Evolutionary conservation across 2,329 filamentous ascomycete genomes (phyloP).

Genomic region (Fusarium phyllophilum): DNA sequence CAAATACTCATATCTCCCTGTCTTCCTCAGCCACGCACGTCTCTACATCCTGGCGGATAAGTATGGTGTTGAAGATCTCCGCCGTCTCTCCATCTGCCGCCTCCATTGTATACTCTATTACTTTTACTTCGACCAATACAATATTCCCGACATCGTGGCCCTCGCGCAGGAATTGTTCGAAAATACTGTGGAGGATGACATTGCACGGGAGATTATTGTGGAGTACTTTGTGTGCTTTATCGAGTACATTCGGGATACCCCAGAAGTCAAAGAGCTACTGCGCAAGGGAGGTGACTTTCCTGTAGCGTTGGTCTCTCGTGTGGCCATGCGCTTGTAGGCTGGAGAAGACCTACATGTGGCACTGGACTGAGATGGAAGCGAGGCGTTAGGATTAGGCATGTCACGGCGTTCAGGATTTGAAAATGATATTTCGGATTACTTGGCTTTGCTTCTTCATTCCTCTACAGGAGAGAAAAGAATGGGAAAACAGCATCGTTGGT

Average conservation of each 20-base stretch:
- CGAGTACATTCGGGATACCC: constrained; percentile 24
- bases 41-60: constrained; percentile 44
- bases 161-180: constrained; percentile 36
- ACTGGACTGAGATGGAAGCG: neutral
- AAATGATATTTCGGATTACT: neutral
- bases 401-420: neutral
- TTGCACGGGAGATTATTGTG: constrained; percentile 32
- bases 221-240: constrained; percentile 36
- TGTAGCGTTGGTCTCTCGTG: constrained; percentile 23
- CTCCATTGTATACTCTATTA: constrained; percentile 31
- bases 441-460: neutral
- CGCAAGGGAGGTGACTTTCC: constrained; percentile 35
- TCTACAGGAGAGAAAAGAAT: neutral
- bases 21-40: constrained; percentile 38
- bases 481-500: neutral
- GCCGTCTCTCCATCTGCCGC: constrained; percentile 26
- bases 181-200: constrained; percentile 35
- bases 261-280: constrained; percentile 25
- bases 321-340: constrained; percentile 20
- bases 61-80: constrained; percentile 34
- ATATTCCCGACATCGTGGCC: constrained; percentile 30
- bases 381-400: constrained; percentile 15
- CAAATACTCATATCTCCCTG: constrained; percentile 11
- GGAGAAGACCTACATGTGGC: neutral
- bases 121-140: constrained; percentile 23